Percentiles rank a stretch among this genome's conserved stretches.
Conservation (phyloP, 352 stramenopile species). For the Phytophthora cryptogea region DNA sequence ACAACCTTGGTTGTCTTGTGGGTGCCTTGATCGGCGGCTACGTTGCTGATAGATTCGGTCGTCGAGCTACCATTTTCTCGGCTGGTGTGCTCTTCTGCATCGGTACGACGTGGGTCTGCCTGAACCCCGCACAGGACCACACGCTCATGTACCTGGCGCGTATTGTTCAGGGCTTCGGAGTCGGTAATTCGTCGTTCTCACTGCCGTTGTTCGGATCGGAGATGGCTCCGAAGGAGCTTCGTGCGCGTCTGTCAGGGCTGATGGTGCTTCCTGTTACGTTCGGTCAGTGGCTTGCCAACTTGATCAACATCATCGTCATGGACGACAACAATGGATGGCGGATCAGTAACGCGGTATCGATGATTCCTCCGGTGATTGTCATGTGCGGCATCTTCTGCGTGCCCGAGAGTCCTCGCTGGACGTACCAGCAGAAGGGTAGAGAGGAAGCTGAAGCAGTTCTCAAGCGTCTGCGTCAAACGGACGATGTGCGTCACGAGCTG, state of each 20-base stretch:
- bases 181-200: slow-evolving; percentile 37
- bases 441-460: slow-evolving; percentile 34
- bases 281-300: slow-evolving; percentile 34
- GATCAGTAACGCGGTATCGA: slow-evolving; percentile 34
- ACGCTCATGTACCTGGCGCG: slow-evolving; percentile 28
- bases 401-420: slow-evolving; percentile 32
- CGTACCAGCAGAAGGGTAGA: slow-evolving; percentile 29
- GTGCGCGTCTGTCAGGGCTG: slow-evolving; percentile 33
- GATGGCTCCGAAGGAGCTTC: slow-evolving; percentile 45
- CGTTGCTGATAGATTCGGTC: slow-evolving; percentile 29
- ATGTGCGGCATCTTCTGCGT: slow-evolving; percentile 40
- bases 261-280: slow-evolving; percentile 36
- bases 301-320: slow-evolving; percentile 38
- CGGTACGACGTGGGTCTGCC: slow-evolving; percentile 33
- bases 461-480: slow-evolving; percentile 29
- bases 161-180: slow-evolving; percentile 37
- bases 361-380: slow-evolving; percentile 41
- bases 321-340: slow-evolving; percentile 33
- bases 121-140: slow-evolving; percentile 27
- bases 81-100: slow-evolving; percentile 41
- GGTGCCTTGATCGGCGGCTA: slow-evolving; percentile 31
- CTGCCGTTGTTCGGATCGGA: slow-evolving; percentile 42
- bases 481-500: slow-evolving; percentile 38
- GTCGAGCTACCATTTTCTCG: slow-evolving; percentile 32
- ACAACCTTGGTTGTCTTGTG: no score